Evolutionary conservation across 352 stramenopile species (phyloP).

Genomic region (Phytophthora capsici): DNA sequence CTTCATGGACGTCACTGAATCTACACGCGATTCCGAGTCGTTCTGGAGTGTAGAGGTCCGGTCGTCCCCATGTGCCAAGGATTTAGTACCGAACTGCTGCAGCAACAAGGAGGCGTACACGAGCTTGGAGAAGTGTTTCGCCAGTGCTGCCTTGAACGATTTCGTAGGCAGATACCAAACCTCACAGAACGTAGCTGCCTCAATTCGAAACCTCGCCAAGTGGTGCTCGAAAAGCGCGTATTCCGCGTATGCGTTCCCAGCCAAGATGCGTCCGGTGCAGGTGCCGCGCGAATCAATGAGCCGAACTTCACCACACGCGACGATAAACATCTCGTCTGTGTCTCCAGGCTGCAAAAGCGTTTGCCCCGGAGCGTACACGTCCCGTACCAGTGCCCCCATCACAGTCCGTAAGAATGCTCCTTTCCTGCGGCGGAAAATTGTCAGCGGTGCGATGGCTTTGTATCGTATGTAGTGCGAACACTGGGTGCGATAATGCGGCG

Average conservation of each 20-base stretch:
- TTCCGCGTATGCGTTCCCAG: conserved; percentile 51
- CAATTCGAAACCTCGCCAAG: conserved; percentile 32
- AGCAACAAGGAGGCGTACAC: conserved; percentile 55
- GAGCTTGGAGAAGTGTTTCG: conserved; percentile 64
- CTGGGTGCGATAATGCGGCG: conserved; percentile 55
- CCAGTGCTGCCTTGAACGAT: conserved; percentile 51
- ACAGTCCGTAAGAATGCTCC: conserved; percentile 62
- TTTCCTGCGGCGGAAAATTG: conserved; percentile 54
- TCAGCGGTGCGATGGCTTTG: conserved; percentile 50
- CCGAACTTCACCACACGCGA: conserved; percentile 50
- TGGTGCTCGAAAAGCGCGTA: conserved; percentile 58
- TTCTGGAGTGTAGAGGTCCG: not conserved
- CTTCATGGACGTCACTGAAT: conserved; percentile 51
- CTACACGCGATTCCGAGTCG: conserved; percentile 11
- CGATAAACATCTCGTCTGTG: conserved; percentile 62
- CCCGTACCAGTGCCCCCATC: conserved; percentile 45
- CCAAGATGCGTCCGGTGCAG: conserved; percentile 32
- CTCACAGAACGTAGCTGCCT: conserved; percentile 57
- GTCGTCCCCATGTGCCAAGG: not conserved
- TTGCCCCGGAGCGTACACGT: conserved; percentile 60
- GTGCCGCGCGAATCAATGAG: conserved; percentile 32
- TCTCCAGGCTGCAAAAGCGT: conserved; percentile 34
- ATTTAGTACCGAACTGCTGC: conserved; percentile 34
- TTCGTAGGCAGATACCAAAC: conserved; percentile 47
- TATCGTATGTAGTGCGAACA: conserved; percentile 62